A percentile compares a stretch with the other conserved stretches of the same genome.
phyloP scores from a whole-genome alignment of 176 grass and related monocot species.

The Phoenix dactylifera region DNA sequence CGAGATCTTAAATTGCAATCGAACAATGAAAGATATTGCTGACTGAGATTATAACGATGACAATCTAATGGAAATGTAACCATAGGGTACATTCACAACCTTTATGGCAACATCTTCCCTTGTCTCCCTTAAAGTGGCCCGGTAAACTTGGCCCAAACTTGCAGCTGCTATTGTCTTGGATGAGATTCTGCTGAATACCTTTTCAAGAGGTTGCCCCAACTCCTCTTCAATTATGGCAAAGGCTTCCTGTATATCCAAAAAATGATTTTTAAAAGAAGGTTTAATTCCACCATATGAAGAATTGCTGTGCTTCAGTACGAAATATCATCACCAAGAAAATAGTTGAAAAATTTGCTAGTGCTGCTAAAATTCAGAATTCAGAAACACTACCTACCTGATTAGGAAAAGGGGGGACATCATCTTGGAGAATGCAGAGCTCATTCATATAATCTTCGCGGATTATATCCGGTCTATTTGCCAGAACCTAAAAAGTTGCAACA shows the following conservation, averaged over 20 bases:
- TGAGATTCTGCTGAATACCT: conserved; percentile 85
- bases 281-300: too few species aligned
- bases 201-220: conserved; percentile 70
- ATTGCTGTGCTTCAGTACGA: too few species aligned
- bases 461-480: conserved; percentile 96
- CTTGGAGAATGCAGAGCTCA: conserved; percentile 95
- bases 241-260: conserved; percentile 46
- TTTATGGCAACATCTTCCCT: conserved; percentile 99
- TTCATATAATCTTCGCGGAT: conserved; percentile 99
- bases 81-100: conserved; percentile 25
- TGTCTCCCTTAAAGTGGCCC: conserved; percentile 81
- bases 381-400: conserved; percentile 47
- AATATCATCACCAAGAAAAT: too few species aligned
- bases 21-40: too few species aligned
- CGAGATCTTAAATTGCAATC: too few species aligned
- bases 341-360: too few species aligned
- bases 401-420: conserved; percentile 87
- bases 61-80: too few species aligned
- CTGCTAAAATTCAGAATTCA: too few species aligned
- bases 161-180: conserved; percentile 93
- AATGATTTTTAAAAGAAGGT: not conserved
- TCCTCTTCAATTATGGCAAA: conserved; percentile 98
- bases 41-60: too few species aligned
- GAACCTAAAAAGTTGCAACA: conserved; percentile 43
- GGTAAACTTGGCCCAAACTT: conserved; percentile 97